phyloP scores from a whole-genome alignment of 164 flowering plant species.

The Vitis riparia region DNA sequence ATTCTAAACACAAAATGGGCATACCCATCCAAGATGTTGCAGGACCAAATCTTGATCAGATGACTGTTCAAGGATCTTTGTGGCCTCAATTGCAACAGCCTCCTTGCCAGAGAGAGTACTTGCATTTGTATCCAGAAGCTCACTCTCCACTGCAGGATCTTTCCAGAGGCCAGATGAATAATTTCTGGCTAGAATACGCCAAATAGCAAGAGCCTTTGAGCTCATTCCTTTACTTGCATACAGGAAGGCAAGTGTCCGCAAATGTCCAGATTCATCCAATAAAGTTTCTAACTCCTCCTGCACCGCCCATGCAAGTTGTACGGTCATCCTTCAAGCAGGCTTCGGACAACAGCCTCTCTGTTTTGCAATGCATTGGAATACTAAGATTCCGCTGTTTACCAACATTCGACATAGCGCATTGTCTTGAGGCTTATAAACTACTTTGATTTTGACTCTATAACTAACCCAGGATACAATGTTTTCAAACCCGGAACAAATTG shows the following conservation, averaged over 20 bases:
- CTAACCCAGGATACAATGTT: constrained; percentile 9
- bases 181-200: constrained; percentile 77
- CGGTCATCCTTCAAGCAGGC: constrained; percentile 76
- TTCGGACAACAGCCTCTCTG: constrained; percentile 45
- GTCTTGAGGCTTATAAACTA: constrained; percentile 38
- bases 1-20: constrained; percentile 12
- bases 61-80: constrained; percentile 87
- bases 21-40: constrained; percentile 97
- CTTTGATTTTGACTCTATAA: constrained; percentile 12
- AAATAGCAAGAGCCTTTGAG: constrained; percentile 78
- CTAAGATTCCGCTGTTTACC: constrained; percentile 47
- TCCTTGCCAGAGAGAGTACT: constrained; percentile 44
- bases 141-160: constrained; percentile 35
- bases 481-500: constrained; percentile 11
- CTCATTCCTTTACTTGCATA: constrained; percentile 87
- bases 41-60: constrained; percentile 77
- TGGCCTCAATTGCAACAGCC: constrained; percentile 81
- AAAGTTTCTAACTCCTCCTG: constrained; percentile 98
- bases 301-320: constrained; percentile 71
- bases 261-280: constrained; percentile 88
- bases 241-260: constrained; percentile 88
- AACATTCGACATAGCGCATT: constrained; percentile 45
- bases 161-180: constrained; percentile 64
- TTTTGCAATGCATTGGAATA: constrained; percentile 53
- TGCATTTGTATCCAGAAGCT: constrained; percentile 20